These are phyloP conservation scores for Aschersonia sp. DNA, from an alignment of 2,329 filamentous ascomycete species.

Conservation along the genomic window DNA sequence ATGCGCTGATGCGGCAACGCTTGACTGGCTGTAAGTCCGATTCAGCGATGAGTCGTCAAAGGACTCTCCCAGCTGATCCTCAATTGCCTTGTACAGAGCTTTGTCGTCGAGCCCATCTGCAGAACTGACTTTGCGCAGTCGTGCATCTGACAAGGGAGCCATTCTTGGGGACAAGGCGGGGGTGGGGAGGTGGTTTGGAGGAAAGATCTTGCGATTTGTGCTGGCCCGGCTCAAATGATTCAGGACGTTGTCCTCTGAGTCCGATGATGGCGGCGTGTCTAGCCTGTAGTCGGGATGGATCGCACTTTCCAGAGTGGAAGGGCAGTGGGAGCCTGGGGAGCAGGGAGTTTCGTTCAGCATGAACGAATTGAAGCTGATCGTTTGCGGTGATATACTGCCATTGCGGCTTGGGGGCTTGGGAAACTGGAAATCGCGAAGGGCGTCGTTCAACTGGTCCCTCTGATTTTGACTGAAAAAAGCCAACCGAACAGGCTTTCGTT, in stretches of 20 bases:
- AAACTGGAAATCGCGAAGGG: conserved; percentile 22
- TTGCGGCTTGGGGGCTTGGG: conserved; percentile 17
- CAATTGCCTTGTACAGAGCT: conserved; percentile 11
- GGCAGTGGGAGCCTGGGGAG: conserved; percentile 12
- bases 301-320: conserved; percentile 10
- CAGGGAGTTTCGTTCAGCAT: conserved; percentile 10
- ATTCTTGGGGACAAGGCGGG: conserved; percentile 18
- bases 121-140: conserved; percentile 13
- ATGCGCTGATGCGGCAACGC: conserved; percentile 13
- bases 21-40: conserved; percentile 15
- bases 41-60: conserved; percentile 12
- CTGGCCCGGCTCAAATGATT: conserved; percentile 1
- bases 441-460: conserved; percentile 11
- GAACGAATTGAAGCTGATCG: conserved; percentile 8
- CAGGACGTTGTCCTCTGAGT: conserved; percentile 11
- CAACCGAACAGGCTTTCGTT: conserved; percentile 6
- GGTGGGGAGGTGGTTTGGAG: conserved; percentile 11
- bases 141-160: conserved; percentile 10
- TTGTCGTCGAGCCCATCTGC: conserved; percentile 13
- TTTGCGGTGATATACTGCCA: conserved; percentile 11
- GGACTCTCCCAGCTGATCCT: conserved; percentile 11
- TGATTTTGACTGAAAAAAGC: conserved; percentile 12
- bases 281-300: conserved; percentile 9
- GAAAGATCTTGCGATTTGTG: conserved; percentile 8
- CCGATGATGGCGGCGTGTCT: conserved; percentile 18